Evolutionary conservation across 106 monocot genomes (phyloP).

Genomic region (Dendrobium huoshanense): DNA sequence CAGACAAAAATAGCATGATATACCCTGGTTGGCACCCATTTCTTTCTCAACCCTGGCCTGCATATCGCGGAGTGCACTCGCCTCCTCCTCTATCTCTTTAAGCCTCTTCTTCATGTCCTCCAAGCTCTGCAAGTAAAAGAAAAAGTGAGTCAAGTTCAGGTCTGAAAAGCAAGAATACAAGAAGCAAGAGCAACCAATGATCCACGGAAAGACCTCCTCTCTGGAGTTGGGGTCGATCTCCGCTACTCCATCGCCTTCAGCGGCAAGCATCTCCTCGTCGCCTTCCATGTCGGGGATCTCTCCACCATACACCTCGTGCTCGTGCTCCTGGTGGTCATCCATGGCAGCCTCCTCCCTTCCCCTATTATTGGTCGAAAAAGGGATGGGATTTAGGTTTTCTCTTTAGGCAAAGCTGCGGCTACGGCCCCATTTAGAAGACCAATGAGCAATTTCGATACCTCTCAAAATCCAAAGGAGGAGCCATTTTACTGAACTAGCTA

Average conservation of each 20-base stretch:
- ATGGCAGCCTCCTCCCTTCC: background rate
- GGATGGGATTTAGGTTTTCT: background rate
- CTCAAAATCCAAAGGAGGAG: too few species aligned
- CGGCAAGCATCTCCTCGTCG: background rate
- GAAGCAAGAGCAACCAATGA: background rate
- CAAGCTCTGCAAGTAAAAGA: constrained; percentile 36
- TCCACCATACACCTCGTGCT: constrained; percentile 9
- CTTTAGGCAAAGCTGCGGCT: background rate
- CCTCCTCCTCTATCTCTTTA: constrained; percentile 87
- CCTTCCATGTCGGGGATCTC: constrained; percentile 12
- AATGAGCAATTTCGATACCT: too few species aligned
- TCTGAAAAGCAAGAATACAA: background rate
- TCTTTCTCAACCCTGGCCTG: constrained; percentile 89
- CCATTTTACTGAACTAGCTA: too few species aligned
- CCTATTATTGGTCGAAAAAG: background rate
- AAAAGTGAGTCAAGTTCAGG: background rate
- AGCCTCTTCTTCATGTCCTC: constrained; percentile 91
- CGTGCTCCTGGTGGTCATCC: background rate
- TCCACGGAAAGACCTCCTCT: background rate
- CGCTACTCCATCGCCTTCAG: constrained; percentile 4
- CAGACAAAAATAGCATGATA: background rate
- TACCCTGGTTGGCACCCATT: constrained; percentile 33
- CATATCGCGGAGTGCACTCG: constrained; percentile 82
- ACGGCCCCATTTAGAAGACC: background rate
- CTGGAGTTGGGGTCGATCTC: background rate